Evolutionary conservation across 2,329 filamentous ascomycete species (phyloP).

Genomic region (Fusarium neocosmosporiellum): DNA sequence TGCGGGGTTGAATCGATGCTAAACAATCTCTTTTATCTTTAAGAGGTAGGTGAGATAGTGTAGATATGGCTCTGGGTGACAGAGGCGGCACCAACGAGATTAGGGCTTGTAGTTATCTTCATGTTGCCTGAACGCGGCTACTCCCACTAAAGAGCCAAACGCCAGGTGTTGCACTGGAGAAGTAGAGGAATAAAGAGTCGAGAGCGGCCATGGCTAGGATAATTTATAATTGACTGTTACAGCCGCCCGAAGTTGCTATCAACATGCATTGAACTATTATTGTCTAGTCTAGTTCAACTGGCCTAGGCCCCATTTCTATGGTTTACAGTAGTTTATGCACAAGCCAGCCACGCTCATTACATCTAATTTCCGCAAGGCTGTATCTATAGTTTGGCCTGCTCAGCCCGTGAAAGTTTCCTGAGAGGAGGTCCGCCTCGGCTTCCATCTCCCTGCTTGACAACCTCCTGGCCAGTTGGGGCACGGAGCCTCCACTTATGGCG

Average conservation of each 20-base stretch:
- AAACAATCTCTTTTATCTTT: neutral
- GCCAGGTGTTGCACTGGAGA: rapidly evolving
- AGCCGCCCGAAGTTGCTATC: neutral
- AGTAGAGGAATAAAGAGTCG: neutral
- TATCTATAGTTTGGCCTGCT: constrained; percentile 44
- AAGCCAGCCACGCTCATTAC: neutral
- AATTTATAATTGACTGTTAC: neutral
- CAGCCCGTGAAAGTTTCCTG: constrained; percentile 35
- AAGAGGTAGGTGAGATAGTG: neutral
- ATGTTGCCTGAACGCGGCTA: neutral
- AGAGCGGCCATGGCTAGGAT: neutral
- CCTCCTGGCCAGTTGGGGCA: neutral
- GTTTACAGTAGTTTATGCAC: neutral
- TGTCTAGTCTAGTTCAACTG: neutral
- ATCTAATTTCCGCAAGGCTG: neutral
- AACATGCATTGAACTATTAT: neutral
- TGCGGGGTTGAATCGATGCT: neutral
- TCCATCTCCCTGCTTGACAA: constrained; percentile 42
- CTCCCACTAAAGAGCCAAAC: neutral
- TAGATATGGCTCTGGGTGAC: neutral
- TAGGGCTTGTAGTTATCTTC: neutral
- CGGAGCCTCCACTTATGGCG: constrained; percentile 47
- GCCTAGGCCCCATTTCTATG: neutral
- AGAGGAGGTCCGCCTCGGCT: constrained; percentile 46
- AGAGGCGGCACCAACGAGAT: neutral